phyloP scores from a whole-genome alignment of 352 stramenopile species.

The Globisporangium rhizosaccharum region DNA sequence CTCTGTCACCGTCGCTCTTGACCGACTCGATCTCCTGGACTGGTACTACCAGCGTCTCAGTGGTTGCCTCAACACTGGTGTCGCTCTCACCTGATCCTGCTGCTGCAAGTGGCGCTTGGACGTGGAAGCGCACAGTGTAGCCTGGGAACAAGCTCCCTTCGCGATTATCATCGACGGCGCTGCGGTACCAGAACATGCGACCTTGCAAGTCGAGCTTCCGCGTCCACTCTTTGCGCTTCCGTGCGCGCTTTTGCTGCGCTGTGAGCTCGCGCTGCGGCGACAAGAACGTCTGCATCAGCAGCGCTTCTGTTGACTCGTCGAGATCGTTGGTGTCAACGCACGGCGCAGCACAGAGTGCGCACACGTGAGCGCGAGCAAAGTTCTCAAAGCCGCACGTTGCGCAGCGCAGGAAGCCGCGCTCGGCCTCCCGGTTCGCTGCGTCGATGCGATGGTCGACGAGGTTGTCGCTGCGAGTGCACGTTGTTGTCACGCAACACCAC shows the following conservation, averaged over 20 bases:
- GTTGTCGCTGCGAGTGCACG: neutral
- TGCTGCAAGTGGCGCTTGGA: no score
- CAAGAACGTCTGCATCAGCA: neutral
- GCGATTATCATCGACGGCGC: neutral
- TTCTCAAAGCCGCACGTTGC: slow-evolving; percentile 8
- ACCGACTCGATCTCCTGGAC: neutral
- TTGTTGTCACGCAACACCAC: neutral
- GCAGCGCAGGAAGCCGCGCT: neutral
- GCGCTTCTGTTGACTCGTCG: no score
- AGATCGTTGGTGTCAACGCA: slow-evolving; percentile 32
- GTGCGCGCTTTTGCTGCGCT: no score
- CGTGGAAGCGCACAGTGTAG: neutral
- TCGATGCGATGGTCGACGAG: slow-evolving; percentile 11
- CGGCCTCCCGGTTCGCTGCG: slow-evolving; percentile 2
- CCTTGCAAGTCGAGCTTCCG: slow-evolving; percentile 26
- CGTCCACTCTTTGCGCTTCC: slow-evolving; percentile 30
- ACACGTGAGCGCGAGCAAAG: slow-evolving; percentile 5
- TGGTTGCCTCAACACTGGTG: no score
- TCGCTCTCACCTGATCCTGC: no score
- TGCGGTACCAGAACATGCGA: slow-evolving; percentile 21
- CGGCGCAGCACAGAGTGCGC: slow-evolving; percentile 21
- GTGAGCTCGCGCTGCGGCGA: neutral
- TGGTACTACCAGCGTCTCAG: neutral
- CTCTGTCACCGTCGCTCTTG: no score
- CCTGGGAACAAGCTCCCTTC: neutral